Percentiles rank a stretch among this genome's conserved stretches.
Evolutionary conservation across 345 rosid species (phyloP).

Genomic region (Excoecaria cochinchinensis): DNA sequence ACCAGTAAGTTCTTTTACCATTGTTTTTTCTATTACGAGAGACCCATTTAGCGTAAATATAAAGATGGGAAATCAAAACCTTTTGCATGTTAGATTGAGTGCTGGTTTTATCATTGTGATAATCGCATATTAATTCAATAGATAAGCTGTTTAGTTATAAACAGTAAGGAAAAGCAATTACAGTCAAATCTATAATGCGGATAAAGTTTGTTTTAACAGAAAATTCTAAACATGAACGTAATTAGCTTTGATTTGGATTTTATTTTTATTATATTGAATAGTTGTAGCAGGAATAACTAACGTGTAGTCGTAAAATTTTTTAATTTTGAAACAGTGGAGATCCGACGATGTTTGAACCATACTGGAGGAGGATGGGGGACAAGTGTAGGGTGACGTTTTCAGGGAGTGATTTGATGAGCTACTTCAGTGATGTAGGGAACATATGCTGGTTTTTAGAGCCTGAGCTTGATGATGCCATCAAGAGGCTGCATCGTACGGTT

Average conservation of each 20-base stretch:
- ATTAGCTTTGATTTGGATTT: not conserved
- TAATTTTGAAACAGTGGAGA: conserved; percentile 59
- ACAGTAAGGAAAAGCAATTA: not conserved
- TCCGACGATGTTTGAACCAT: conserved; percentile 72
- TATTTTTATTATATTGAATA: not conserved
- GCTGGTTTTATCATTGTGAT: no score
- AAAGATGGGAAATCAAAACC: no score
- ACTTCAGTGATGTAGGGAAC: conserved; percentile 53
- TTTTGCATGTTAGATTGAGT: no score
- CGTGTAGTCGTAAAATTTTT: no score
- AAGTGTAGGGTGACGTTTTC: conserved; percentile 58
- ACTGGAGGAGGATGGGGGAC: conserved; percentile 67
- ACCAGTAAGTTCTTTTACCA: conserved; percentile 28
- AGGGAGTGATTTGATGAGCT: conserved; percentile 78
- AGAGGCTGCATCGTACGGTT: conserved; percentile 51
- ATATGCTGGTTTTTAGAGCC: conserved; percentile 83
- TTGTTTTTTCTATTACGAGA: no score
- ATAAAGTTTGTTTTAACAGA: not conserved
- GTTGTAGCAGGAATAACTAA: not conserved
- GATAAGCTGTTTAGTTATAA: no score
- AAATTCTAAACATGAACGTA: not conserved
- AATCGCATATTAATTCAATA: no score
- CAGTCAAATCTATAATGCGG: not conserved
- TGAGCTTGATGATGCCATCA: conserved; percentile 57
- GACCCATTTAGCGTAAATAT: no score